Base-by-base conservation (phyloP, 352 stramenopile genomes). In the Globisporangium viniferum region DNA sequence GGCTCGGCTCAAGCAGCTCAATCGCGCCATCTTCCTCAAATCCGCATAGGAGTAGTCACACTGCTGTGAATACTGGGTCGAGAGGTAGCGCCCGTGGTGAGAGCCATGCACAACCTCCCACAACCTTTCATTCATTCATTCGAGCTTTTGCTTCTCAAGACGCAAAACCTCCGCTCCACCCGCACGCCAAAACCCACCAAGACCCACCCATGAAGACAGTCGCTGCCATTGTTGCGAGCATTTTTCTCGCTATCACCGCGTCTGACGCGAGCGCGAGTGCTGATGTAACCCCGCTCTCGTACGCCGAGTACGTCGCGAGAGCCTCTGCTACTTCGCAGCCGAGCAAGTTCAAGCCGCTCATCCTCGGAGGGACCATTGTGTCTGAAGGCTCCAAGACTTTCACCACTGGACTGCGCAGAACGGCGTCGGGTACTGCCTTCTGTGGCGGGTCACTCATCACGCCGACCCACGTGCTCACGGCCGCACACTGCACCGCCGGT, bases 401-500 rank as follows among this genome's bases (percentile, higher is more conserved):
- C 71, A 81, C 74, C 2, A 76, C 68, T 9, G 80, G 80, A 36
- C 66, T 88, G 14, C 80, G 80, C 29, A 24, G 59, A 33, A 76
- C 76, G 5, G 60, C 66, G 9, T 70, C 72, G 27, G 79, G 71
- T 39, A 77, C 60, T 39, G 70, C 73, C 56, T 83, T 84, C 55
- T 93, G 85, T 60, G 80, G 80, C 31, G 82, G 79, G 29, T 88
- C 77, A 33, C 81, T 93, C 60, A 89, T 93, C 69, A 82, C 81
- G 14, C 73, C 79, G 24, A 85, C 70, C 44, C 78, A 86, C 49
- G 71, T 89, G n/a, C 75, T 93, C 51, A 90, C 80, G 12, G 84
- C 81, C 1, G 81, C 82, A 0, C 82, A 93, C 67, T 91, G 81
- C 69, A 59, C 51, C 59, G n/a, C 10, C 0, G 79, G 69, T n/a